phyloP scores from a whole-genome alignment of 2,329 filamentous ascomycete species.

The Exophiala lecanii-corni region DNA sequence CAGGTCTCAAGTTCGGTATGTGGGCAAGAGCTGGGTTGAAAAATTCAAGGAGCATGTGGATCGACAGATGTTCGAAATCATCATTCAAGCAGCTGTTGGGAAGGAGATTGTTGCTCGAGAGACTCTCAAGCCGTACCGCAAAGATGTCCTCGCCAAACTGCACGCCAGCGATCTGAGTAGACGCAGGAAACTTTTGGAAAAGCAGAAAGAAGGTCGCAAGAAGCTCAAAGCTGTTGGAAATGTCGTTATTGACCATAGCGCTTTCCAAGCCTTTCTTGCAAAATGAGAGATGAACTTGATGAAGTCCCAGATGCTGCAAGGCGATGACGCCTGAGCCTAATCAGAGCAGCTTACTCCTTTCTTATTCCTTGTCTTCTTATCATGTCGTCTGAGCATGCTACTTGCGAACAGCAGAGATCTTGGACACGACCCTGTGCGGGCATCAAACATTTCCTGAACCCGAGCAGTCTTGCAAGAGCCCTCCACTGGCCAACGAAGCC shows the following conservation, averaged over 20 bases:
- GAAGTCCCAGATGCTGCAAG: too few species aligned
- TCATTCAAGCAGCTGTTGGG: conserved; percentile 88
- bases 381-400: background rate
- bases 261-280: conserved; percentile 88
- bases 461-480: background rate
- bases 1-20: conserved; percentile 68
- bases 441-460: background rate
- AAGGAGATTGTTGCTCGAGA: conserved; percentile 81
- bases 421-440: background rate
- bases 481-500: too few species aligned
- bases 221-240: conserved; percentile 72
- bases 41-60: conserved; percentile 98
- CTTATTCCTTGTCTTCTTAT: background rate
- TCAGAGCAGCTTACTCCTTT: background rate
- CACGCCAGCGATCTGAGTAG: conserved; percentile 85
- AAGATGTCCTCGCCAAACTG: conserved; percentile 88
- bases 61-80: conserved; percentile 92
- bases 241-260: conserved; percentile 91
- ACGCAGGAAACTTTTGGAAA: conserved; percentile 82
- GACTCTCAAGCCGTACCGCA: conserved; percentile 92
- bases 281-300: too few species aligned
- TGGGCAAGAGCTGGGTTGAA: conserved; percentile 82
- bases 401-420: background rate
- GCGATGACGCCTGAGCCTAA: too few species aligned
- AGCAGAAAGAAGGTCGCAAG: conserved; percentile 94